A percentile compares a stretch with the other conserved stretches of the same genome.
These are phyloP conservation scores for Raffaelea ambrosiae DNA, from an alignment of 2,329 filamentous ascomycete species.

Conservation along the genomic window DNA sequence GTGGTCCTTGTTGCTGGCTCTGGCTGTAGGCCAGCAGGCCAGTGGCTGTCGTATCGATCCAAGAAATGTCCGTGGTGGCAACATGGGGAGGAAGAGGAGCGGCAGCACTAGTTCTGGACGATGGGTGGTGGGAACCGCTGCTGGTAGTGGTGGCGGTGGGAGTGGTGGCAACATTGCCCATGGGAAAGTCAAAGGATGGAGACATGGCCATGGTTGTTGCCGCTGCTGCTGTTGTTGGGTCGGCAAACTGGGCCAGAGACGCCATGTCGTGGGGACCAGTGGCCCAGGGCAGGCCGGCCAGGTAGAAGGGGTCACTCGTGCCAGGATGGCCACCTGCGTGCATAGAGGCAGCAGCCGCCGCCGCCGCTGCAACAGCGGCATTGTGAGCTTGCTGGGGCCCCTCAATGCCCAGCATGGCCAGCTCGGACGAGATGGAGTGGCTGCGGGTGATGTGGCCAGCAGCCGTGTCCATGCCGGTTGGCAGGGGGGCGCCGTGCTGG, in stretches of 20 bases:
- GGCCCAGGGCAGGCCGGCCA: constrained; percentile 29
- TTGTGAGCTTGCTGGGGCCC: too few species aligned
- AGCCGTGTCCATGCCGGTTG: constrained; percentile 20
- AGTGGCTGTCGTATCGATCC: constrained; percentile 7
- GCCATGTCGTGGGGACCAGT: constrained; percentile 25
- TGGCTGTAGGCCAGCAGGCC: constrained; percentile 25
- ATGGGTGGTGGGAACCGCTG: too few species aligned
- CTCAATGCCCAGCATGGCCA: constrained; percentile 23
- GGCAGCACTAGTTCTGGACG: too few species aligned
- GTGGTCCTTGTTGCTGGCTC: background rate
- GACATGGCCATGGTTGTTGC: background rate
- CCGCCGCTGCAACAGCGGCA: too few species aligned
- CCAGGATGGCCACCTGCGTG: too few species aligned
- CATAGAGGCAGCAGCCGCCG: too few species aligned
- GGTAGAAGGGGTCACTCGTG: too few species aligned
- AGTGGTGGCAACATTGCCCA: constrained; percentile 7
- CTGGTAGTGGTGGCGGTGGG: constrained; percentile 5
- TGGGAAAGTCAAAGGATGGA: constrained; percentile 26
- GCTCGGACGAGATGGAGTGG: constrained; percentile 24
- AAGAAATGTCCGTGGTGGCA: background rate
- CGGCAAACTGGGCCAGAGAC: constrained; percentile 20
- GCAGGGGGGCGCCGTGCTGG: constrained; percentile 27
- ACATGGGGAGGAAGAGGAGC: too few species aligned
- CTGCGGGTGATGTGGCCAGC: constrained; percentile 19
- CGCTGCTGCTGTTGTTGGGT: constrained; percentile 6